phyloP scores from a whole-genome alignment of 352 stramenopile species.

The Globisporangium nagaii region DNA sequence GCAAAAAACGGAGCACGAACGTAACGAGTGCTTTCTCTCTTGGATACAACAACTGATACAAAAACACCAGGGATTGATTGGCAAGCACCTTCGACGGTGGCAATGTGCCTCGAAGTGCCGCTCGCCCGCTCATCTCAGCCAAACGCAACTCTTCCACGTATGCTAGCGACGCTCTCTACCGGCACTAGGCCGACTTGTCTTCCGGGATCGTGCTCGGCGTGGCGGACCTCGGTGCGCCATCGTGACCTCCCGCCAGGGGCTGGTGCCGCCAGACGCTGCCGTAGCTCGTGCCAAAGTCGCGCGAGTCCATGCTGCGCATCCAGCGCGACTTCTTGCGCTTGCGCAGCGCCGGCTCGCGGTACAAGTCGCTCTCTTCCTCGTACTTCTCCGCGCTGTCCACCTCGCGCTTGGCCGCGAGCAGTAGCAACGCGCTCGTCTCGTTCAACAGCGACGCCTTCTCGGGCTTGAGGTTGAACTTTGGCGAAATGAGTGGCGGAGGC shows the following conservation, averaged over 20 bases:
- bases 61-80: no score
- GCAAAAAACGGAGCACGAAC: neutral
- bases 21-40: neutral
- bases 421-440: constrained; percentile 28
- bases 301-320: constrained; percentile 8
- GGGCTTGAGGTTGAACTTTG: constrained; percentile 5
- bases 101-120: no score
- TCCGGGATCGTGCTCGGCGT: constrained; percentile 4
- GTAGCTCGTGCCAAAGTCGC: constrained; percentile 6
- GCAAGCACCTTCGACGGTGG: no score
- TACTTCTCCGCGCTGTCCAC: constrained; percentile 12
- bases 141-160: no score
- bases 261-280: constrained; percentile 11
- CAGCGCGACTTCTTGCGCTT: constrained; percentile 14
- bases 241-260: no score
- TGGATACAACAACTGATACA: neutral
- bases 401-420: constrained; percentile 32
- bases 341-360: constrained; percentile 65
- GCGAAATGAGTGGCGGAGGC: neutral
- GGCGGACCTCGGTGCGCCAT: neutral
- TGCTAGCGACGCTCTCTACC: no score
- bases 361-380: constrained; percentile 62
- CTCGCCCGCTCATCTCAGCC: no score
- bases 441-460: constrained; percentile 13
- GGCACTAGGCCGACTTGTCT: neutral